Evolutionary conservation across 352 stramenopile species (phyloP), one percentile per base, ranked within the genome.

Genomic region (Globisporangium nodosum): DNA sequence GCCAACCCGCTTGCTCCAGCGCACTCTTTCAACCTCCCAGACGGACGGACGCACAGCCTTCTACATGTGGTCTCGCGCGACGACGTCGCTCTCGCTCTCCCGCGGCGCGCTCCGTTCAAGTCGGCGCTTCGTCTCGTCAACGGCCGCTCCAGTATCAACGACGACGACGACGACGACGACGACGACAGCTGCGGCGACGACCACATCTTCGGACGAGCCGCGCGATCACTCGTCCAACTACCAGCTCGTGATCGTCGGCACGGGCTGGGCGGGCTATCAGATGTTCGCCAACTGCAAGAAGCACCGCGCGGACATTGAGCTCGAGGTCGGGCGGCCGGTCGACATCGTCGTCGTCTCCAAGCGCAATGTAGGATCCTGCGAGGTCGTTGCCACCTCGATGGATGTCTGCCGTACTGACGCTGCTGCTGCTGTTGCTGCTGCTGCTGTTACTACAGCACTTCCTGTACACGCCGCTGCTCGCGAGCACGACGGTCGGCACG

Each of bases 391-490:
- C 24, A 27, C 24, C 24, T 27, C 24, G 24, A 3, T 27, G 24
- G 24, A 27, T 27, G 24, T 27, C 24, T 27, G 24, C 0, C 6
- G 7, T 46, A n/a, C 33, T n/a, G 3, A 33, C n/a, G 37, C 40
- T 6, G 27, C 3, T 20, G 30, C 42, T 52, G 13, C 15, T 27
- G 9, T 3, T 48, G 20, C 21, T 48, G 12, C 0, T 12, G 6
- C 18, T 27, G 27, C 39, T 16, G 3, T 12, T 21, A 16, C 18
- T 47, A 6, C 54, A 92, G 81, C 96, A 99, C 72, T 99, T 99
- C 69, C 67, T 99, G 54, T 99, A 99, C 85, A 99, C 97, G 39
- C 96, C 97, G 21, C 70, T 99, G 55, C 76, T 99, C 11, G 94
- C 97, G 7, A 97, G 79, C 37, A 98, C 95, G 33, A 97, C 96